Conservation (phyloP, 2,329 filamentous ascomycete genomes). For the Piedraia hortae region DNA sequence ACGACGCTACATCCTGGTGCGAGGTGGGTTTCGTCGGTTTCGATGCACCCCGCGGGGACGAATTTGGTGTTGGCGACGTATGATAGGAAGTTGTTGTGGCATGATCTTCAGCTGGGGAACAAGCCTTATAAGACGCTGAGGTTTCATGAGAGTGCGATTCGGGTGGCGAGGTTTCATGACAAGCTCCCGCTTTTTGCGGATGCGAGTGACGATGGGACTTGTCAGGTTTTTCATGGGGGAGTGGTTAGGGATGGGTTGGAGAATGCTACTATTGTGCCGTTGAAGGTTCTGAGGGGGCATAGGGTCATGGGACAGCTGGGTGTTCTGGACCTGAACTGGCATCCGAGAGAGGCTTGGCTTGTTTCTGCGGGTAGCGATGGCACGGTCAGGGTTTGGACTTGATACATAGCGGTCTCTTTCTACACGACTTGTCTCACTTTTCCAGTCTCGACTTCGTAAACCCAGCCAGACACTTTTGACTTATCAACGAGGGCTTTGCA, state of each 20-base stretch:
- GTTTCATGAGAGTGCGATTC: conserved; percentile 79
- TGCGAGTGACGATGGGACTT: conserved; percentile 73
- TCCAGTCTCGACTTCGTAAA: conserved; percentile 54
- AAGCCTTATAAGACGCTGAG: conserved; percentile 89
- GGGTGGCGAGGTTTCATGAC: conserved; percentile 66
- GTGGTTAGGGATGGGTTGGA: conserved; percentile 87
- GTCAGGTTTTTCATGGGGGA: conserved; percentile 93
- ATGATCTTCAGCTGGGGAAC: conserved; percentile 75
- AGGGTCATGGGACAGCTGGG: conserved; percentile 64
- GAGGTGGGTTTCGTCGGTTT: conserved; percentile 80
- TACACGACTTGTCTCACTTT: conserved; percentile 19
- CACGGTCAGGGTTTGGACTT: conserved; percentile 63
- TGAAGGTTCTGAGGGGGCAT: conserved; percentile 66
- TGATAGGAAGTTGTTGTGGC: conserved; percentile 81
- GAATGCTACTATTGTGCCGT: conserved; percentile 82
- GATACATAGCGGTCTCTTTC: not conserved
- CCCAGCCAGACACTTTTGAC: conserved; percentile 35
- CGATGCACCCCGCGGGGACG: conserved; percentile 77
- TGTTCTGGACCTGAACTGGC: conserved; percentile 88
- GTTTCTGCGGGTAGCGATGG: conserved; percentile 87
- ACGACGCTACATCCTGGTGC: conserved; percentile 86
- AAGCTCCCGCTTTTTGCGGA: conserved; percentile 66
- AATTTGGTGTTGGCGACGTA: conserved; percentile 89
- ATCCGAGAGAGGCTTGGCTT: conserved; percentile 79
- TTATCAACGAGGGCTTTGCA: conserved; percentile 32